Evolutionary conservation across 306 rosid genomes (phyloP).

Genomic region (Sindora glabra): DNA sequence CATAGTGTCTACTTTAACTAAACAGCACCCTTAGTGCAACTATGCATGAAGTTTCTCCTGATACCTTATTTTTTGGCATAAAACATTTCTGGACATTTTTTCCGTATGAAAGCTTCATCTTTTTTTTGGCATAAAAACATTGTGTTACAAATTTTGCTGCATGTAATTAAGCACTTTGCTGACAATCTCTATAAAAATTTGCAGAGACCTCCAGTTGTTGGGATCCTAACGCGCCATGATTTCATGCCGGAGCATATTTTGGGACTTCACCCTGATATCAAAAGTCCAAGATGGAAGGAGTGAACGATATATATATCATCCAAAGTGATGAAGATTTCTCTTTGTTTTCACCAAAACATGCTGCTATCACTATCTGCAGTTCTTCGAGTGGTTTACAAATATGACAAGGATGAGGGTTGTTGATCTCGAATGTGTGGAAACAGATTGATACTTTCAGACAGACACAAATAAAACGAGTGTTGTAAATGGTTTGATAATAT

Average conservation of each 20-base stretch:
- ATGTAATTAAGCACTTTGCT: slow-evolving; percentile 8
- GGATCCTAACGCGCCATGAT: slow-evolving; percentile 86
- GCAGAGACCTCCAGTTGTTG: slow-evolving; percentile 88
- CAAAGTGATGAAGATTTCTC: slow-evolving; percentile 10
- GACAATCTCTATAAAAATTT: slow-evolving; percentile 10
- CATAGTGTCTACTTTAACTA: no score
- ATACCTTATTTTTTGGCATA: no score
- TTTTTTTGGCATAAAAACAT: background rate
- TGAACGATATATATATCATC: no score
- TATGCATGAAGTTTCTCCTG: no score
- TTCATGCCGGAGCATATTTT: slow-evolving; percentile 81
- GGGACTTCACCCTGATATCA: slow-evolving; percentile 60
- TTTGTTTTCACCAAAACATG: background rate
- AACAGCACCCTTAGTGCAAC: no score
- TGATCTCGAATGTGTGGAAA: background rate
- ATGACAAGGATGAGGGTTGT: background rate
- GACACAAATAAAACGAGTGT: background rate
- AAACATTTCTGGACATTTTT: no score
- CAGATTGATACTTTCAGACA: background rate
- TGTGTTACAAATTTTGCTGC: background rate
- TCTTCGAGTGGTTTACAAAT: background rate
- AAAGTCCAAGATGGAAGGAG: slow-evolving; percentile 29
- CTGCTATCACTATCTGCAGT: background rate
- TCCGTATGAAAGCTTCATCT: no score
- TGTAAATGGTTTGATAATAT: background rate